Base-by-base conservation (phyloP, 495 filamentous ascomycete genomes). In the Penicillium desertorum region DNA sequence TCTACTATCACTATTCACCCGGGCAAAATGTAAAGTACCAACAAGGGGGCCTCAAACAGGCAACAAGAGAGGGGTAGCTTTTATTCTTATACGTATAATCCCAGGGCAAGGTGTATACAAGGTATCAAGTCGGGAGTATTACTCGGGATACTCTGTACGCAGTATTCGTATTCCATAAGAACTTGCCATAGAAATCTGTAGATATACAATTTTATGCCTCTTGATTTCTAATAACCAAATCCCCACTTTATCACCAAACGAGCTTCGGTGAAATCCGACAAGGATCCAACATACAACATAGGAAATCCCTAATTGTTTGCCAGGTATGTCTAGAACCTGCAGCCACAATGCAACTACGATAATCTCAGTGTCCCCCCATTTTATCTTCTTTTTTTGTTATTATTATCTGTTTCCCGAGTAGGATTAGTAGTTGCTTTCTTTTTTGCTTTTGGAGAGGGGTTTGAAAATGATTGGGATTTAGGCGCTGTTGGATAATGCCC, bases 321-420 rank as follows among this genome's bases (percentile, higher is more conserved):
- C 19, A 14, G 54, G 54, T 37, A 37, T 50, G 45, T 25, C 54
- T 56, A 56, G 54, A 57, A 42, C 54, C 37, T 57, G 42, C 52
- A 55, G 45, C 54, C 54, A 50, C 12, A 34, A 49, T 48, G 54
- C 36, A 48, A 57, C 54, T 56, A 49, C 14, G n/a, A 27, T 42
- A 48, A 23, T n/a, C 43, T 42, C 1, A 30, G 6, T 54, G 41
- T 34, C 25, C 54, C 20, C 36, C 36, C 9, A 25, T 25, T 29
- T 29, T 37, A 37, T 25, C n/a, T 7, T 4, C 25, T 22, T 29
- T 57, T 50, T 42, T 4, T 23, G 16, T n/a, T n/a, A n/a, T n/a
- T n/a, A 2, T 5, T 48, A 14, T 47, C 14, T 41, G 5, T 34
- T 36, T 46, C 2, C 52, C 20, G 19, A 16, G n/a, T 36, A 16